Evolutionary conservation across 2,329 filamentous ascomycete genomes (phyloP).

Genomic region (Colletotrichum brevisporum): DNA sequence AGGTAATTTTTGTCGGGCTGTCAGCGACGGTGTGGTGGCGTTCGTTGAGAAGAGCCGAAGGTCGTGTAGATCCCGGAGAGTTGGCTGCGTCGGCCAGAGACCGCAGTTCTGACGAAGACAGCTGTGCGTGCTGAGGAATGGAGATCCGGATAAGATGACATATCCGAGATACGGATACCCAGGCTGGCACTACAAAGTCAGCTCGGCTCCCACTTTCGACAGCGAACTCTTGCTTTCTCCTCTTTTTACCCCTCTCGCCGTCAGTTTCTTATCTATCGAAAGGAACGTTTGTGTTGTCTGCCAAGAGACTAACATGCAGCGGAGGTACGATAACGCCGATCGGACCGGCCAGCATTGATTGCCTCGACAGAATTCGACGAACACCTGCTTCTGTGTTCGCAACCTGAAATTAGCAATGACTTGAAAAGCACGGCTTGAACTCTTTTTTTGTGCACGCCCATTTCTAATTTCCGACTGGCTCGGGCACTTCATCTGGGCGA

Average conservation of each 20-base stretch:
- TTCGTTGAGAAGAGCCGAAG: background rate
- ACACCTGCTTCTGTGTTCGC: background rate
- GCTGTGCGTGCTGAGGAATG: background rate
- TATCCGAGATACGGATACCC: background rate
- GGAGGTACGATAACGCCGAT: constrained; percentile 14
- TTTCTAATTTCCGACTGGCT: too few relatives aligned
- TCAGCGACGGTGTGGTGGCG: constrained; percentile 22
- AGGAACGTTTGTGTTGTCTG: background rate
- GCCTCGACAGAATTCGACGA: background rate
- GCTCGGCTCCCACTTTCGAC: background rate
- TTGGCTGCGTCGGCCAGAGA: background rate
- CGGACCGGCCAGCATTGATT: background rate
- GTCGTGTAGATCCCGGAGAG: background rate
- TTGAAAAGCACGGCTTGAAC: too few relatives aligned
- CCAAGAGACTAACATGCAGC: background rate
- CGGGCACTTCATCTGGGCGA: too few relatives aligned
- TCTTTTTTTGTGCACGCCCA: too few relatives aligned
- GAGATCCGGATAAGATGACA: background rate
- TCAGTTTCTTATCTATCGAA: background rate
- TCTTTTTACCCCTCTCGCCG: background rate
- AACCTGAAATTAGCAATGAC: background rate
- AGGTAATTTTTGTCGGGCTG: constrained; percentile 31
- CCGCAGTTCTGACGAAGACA: background rate
- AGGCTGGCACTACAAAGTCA: background rate
- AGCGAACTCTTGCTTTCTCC: background rate